These are phyloP conservation scores for Adansonia madagascariensis DNA, from an alignment of 441 rosid species.

Conservation along the genomic window DNA sequence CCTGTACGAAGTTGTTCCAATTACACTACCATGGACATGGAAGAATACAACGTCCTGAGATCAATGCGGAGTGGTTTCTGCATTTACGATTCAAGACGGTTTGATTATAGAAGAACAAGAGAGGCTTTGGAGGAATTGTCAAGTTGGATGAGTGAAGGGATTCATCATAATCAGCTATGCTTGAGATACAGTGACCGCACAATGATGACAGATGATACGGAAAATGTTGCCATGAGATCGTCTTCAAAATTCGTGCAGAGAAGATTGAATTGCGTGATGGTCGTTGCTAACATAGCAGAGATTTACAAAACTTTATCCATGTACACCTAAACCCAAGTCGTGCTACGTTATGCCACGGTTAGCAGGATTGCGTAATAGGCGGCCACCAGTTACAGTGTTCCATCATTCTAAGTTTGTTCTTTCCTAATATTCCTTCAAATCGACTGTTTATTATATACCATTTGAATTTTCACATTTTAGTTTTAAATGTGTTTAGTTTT, in stretches of 20 bases:
- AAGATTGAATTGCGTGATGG: slow-evolving; percentile 51
- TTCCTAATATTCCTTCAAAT: neutral
- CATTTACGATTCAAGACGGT: slow-evolving; percentile 57
- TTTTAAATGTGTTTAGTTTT: too few relatives aligned
- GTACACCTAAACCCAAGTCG: too few relatives aligned
- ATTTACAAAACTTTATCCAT: slow-evolving; percentile 45
- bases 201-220: slow-evolving; percentile 30
- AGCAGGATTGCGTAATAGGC: slow-evolving; percentile 16
- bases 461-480: too few relatives aligned
- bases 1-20: slow-evolving; percentile 38
- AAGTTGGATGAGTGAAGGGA: slow-evolving; percentile 51
- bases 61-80: slow-evolving; percentile 58
- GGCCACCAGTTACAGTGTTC: slow-evolving; percentile 24
- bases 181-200: slow-evolving; percentile 39
- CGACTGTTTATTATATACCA: too few relatives aligned
- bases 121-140: slow-evolving; percentile 53
- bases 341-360: neutral
- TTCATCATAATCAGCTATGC: slow-evolving; percentile 60
- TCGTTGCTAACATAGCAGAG: slow-evolving; percentile 52
- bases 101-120: slow-evolving; percentile 28
- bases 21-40: slow-evolving; percentile 49
- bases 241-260: slow-evolving; percentile 48
- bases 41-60: slow-evolving; percentile 52
- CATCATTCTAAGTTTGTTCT: slow-evolving; percentile 11
- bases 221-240: slow-evolving; percentile 21